Base-by-base conservation (phyloP, 805 yeast genomes). In the Tetrapisispora taiwanensis region DNA sequence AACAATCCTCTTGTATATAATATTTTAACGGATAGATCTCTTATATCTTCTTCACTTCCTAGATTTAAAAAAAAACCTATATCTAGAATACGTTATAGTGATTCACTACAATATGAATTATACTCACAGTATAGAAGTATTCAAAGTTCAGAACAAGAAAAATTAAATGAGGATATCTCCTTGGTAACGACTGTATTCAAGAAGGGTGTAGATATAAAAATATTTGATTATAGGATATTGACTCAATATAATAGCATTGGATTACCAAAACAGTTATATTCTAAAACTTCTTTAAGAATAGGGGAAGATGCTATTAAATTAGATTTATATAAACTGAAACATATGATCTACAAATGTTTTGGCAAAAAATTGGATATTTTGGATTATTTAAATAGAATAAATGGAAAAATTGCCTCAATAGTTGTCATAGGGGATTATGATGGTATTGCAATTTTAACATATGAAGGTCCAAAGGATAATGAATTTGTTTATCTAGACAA, bases 351-450 rank as follows among this genome's bases (percentile, higher is more conserved):
- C 48, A 83, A 80, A 52, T 86, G 96, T 3, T 92, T 92, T 55
- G 79, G 81, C 4, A 77, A 79, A 48, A 55, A 73, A 3, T 62
- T 92, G n/a, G 78, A 86, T 53, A 54, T 78, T 45, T 73, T 76
- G 0, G 79, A 76, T 50, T 92, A 89, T 57, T 63, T 87, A 20
- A 47, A 67, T 3, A 68, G 98, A 41, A 72, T 92, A 31, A 73
- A 79, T 48, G 70, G 77, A 1, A 69, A 70, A 1, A 69, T 90
- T 4, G 89, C 96, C 0, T 82, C 84, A 0, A 61, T 92, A 10
- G 79, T 92, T 14, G 74, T 92, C 13, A 86, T 90, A 2, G 97
- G 97, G 0, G 92, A 90, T 56, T 92, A 92, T 60, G 96, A 89
- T 52, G 97, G 97, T 2, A 88, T 86, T 15, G 97, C 97, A 0